Percentiles rank a stretch among this genome's conserved stretches.
Evolutionary conservation across 768 basidiomycete genomes (phyloP).

Genomic region (Boletus reticulatus): DNA sequence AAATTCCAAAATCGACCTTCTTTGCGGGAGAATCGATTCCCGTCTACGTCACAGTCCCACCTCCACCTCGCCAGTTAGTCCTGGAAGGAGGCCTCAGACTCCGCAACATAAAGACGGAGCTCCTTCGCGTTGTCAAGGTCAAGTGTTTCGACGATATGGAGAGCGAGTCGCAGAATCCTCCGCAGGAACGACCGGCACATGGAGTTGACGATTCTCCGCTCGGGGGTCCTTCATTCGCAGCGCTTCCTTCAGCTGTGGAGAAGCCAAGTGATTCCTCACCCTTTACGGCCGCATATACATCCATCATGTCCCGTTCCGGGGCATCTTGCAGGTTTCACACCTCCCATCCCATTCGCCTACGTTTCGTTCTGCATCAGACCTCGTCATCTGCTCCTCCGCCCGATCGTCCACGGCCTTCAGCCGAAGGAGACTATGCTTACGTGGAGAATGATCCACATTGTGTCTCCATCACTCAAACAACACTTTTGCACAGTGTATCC

Average conservation of each 20-base stretch:
- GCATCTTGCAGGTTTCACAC: constrained; percentile 91
- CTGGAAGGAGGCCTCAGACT: constrained; percentile 69
- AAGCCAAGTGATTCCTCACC: constrained; percentile 38
- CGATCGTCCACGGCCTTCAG: constrained; percentile 43
- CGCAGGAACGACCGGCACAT: constrained; percentile 14
- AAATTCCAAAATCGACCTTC: constrained; percentile 72
- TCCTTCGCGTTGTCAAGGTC: constrained; percentile 64
- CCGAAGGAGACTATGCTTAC: constrained; percentile 42
- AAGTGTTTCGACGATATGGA: constrained; percentile 41
- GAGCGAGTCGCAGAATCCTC: constrained; percentile 31
- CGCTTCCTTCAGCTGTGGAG: constrained; percentile 21
- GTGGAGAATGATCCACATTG: constrained; percentile 62
- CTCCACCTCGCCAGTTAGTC: constrained; percentile 66
- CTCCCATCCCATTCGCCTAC: constrained; percentile 65
- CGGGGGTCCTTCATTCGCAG: constrained; percentile 34
- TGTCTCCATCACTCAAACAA: constrained; percentile 74
- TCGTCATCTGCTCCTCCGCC: constrained; percentile 49
- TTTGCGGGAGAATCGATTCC: constrained; percentile 72
- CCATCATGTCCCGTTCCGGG: constrained; percentile 78
- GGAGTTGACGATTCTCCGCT: constrained; percentile 13
- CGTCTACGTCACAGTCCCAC: constrained; percentile 76
- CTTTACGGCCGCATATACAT: constrained; percentile 44
- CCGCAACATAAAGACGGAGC: constrained; percentile 77
- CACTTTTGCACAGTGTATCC: constrained; percentile 78
- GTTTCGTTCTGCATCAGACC: constrained; percentile 76